Conservation (phyloP, 2,329 filamentous ascomycete genomes). For the Xylogone sp. region DNA sequence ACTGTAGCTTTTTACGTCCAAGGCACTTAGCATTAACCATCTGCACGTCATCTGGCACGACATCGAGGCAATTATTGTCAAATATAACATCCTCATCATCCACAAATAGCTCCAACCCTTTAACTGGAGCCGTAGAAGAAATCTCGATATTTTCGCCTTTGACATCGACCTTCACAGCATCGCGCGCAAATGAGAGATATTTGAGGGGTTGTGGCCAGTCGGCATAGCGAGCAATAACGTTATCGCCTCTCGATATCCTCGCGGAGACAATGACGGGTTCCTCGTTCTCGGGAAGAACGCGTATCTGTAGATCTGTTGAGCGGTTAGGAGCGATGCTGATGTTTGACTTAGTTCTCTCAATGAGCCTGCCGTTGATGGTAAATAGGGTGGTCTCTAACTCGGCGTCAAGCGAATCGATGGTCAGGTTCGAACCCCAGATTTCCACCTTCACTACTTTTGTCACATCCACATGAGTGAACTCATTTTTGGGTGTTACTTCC, state of each 20-base stretch:
- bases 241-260: slow-evolving; percentile 29
- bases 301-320: slow-evolving; percentile 27
- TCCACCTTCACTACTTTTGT: slow-evolving; percentile 45
- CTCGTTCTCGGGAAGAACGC: slow-evolving; percentile 35
- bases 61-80: slow-evolving; percentile 59
- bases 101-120: slow-evolving; percentile 55
- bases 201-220: slow-evolving; percentile 69
- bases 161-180: slow-evolving; percentile 10
- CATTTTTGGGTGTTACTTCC: slow-evolving; percentile 50
- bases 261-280: neutral
- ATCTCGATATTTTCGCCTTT: slow-evolving; percentile 39
- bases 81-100: slow-evolving; percentile 51
- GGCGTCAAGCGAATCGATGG: slow-evolving; percentile 42
- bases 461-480: slow-evolving; percentile 49
- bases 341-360: neutral
- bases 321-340: slow-evolving; percentile 31
- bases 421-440: slow-evolving; percentile 57
- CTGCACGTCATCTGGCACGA: slow-evolving; percentile 59
- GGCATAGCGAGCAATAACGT: slow-evolving; percentile 54
- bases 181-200: slow-evolving; percentile 32
- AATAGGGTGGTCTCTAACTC: slow-evolving; percentile 35
- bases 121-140: slow-evolving; percentile 57
- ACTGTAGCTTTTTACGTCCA: neutral
- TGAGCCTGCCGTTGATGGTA: neutral
- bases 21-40: slow-evolving; percentile 41